Evolutionary conservation across 441 rosid genomes (phyloP), one percentile per base, ranked within the genome.

Genomic region (Mallotus japonicus): DNA sequence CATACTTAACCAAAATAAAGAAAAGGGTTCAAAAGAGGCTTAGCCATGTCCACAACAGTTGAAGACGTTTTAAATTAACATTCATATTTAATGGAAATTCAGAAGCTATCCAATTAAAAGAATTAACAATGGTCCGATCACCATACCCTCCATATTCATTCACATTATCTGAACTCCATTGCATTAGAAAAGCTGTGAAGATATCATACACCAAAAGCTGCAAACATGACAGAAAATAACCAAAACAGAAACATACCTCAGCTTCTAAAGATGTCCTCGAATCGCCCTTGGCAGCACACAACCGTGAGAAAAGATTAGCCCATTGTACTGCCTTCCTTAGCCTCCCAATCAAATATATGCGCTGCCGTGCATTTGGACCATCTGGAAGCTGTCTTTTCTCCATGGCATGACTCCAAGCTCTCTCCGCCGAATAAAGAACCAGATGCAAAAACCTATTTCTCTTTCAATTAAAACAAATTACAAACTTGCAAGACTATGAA

Each of bases 361-460:
- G 92, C 75, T 92, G 98, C 55, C 87, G 84, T 42, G 96, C 89
- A 83, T 90, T 93, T 67, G 98, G 98, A 63, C 97, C 98, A 88
- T 90, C 97, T 49, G 91, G 90, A 80, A 93, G 85, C 83, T 93
- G 97, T 81, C 98, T 84, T 84, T 96, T 96, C 84, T 96, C 99
- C 98, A 96, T 92, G 53, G 96, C 98, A 90, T 96, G 97, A 80
- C 97, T 96, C 97, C 99, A 93, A 75, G 99, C 98, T 87, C 98
- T 93, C 83, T 93, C 99, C 57, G 97, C 89, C 75, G 77, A 83
- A 78, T 96, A 96, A 81, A 93, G 92, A 85, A 93, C 87, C 86
- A 93, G 67, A 81, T 93, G 99, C 83, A 96, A 89, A 87, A 80
- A 90, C 92, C 98, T 95, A 76, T 80, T 79, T 75, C 20, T 66